Evolutionary conservation across 345 rosid genomes (phyloP), one percentile per base, ranked within the genome.

Genomic region (Clarkia xantiana): DNA sequence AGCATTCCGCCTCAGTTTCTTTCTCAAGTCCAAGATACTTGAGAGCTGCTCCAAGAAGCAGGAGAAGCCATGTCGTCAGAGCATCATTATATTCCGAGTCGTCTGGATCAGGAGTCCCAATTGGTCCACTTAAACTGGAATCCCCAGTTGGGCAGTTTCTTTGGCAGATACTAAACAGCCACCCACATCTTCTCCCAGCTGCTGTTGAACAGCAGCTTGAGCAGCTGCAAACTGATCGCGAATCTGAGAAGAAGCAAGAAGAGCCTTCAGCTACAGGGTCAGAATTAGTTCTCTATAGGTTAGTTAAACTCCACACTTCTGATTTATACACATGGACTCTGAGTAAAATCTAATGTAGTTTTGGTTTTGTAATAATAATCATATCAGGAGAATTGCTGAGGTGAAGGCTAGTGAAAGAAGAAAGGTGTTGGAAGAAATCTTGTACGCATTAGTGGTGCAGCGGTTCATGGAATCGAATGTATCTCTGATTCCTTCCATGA

Each of bases 131-230:
- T 14, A 82, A 64, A 74, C 69, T 91, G 51, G 80, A 84, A 58
- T 91, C 98, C 40, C 95, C 95, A 0, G 69, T 79, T n/a, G 96
- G 99, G 47, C 95, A 82, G 72, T 84, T 91, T 56, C 68, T 91
- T 65, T 71, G 85, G 19, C 90, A 87, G 74, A 87, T 91, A 43
- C 55, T 91, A 61, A 42, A 66, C 22, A 91, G 79, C 56, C 95
- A 91, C 61, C 99, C 99, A 5, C 95, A 93, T 66, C 96, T 93
- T 18, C 73, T 93, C 57, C 90, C 88, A 47, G 96, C 90, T 15
- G 99, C 99, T 6, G 96, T 80, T 42, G 99, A 87, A 66, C 87
- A 84, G 69, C 94, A 84, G 73, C 95, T 93, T 43, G 88, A 87
- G 22, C 99, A 82, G 76, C 94, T 93, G 39, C 96, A 78, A 60